Base-by-base conservation (phyloP, 306 rosid genomes). In the Vachellia collinsii region DNA sequence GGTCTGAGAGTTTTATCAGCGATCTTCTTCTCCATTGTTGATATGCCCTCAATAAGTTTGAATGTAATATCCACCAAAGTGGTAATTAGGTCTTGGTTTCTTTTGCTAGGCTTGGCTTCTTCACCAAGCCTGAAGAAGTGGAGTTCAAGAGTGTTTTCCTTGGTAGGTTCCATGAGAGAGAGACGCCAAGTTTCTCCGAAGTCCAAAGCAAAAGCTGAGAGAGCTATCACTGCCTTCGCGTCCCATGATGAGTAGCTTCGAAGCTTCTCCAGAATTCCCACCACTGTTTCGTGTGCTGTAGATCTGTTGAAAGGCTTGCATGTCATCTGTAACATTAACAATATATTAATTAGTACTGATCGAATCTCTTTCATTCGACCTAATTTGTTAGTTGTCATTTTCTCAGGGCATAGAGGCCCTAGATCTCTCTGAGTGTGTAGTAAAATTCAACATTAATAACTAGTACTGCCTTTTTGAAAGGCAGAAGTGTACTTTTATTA, bases 161-260 rank as follows among this genome's bases (percentile, higher is more conserved):
- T 36, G 4, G 8, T n/a, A 7, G 79, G 65, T 19, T 64, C 67
- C 71, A 76, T 72, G 22, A 82, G 80, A 0, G 80, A 0, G 0
- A 90, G 82, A 7, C 83, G 87, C 90, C 88, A 88, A 72, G 85
- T 85, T 69, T 90, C 90, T 0, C 93, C 90, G 22, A 64, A 86
- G 72, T 88, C 87, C 75, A 84, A 22, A 1, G 90, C 84, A 51
- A 89, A 89, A 12, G 91, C 89, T 6, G 93, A 83, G 0, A 90
- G 48, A 11, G 91, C 70, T 59, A 89, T 76, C 83, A 85, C 88
- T 11, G 86, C 83, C 70, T 90, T 90, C 6, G 90, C 91, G 23
- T 88, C 91, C 93, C 91, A 90, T 3, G 81, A 90, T 3, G 81
- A 20, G 53, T 77, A 86, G 69, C 23, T 78, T 7, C 78, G 58